Base-by-base conservation (phyloP, 192 early-diverging fungal species). In the Umbelopsis isabellina region DNA sequence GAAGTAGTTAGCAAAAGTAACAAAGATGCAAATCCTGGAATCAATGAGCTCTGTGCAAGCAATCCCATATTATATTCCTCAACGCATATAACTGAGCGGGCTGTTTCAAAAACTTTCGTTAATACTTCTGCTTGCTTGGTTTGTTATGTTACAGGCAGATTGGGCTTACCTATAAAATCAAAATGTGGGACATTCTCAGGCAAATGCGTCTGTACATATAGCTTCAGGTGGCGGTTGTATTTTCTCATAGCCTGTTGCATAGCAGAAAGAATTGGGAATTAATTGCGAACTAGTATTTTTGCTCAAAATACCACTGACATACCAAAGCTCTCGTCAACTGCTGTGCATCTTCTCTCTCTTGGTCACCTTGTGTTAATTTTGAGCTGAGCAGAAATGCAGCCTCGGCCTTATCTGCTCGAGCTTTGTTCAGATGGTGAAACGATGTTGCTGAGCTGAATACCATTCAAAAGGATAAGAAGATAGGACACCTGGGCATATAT, bases 111-210 rank as follows among this genome's bases (percentile, higher is more conserved):
- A 46, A 12, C 1, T 22, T 46, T 48, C 13, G 46, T 22, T 3
- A 21, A 13, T 13, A 1, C 2, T 22, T 21, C 18, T 10, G 7
- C 25, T 2, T 30, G 1, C 6, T 18, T 2, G 13, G 25, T n/a
- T 3, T 11, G 20, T 46, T 4, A n/a, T 13, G 27, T 16, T n/a
- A 16, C 30, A 3, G 16, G 16, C 2, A 30, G 27, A 35, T 61
- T 61, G 2, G 10, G 9, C 65, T 46, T 21, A 66, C 65, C 65
- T 47, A 92, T 65, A 49, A 82, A 83, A 75, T 91, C 85, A 76
- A 93, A 82, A 72, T 93, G 91, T 68, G 83, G 75, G 41, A 87
- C 84, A 64, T 91, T 91, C 23, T 89, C 85, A n/a, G 91, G 91
- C 44, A 90, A 65, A 55, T 89, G 70, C 21, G 91, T 85, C 67